These are phyloP conservation scores for Elsinoe arachidis DNA, from an alignment of 2,329 filamentous ascomycete genomes.

Conservation along the genomic window DNA sequence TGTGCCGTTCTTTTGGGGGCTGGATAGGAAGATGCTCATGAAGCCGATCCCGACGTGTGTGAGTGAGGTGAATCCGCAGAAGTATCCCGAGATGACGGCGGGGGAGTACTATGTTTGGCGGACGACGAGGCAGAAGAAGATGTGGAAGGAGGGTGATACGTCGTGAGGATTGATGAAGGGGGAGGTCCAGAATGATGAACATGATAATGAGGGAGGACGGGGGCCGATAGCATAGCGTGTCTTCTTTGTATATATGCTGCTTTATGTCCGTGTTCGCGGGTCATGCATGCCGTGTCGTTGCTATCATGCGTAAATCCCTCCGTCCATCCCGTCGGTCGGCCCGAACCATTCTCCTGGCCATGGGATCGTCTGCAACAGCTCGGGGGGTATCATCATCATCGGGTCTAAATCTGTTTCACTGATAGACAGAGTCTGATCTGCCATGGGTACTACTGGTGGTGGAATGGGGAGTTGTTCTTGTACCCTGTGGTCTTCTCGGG, in stretches of 20 bases:
- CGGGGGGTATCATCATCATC: constrained; percentile 5
- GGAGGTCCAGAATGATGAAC: too few relatives aligned
- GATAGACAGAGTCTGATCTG: not conserved
- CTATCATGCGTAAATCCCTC: constrained; percentile 1
- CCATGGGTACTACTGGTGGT: not conserved
- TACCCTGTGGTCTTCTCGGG: not conserved
- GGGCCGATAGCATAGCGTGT: not conserved
- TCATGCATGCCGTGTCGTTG: not conserved
- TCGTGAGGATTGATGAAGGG: not conserved
- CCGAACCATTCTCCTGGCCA: constrained; percentile 6
- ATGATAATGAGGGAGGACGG: too few relatives aligned
- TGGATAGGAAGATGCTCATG: constrained; percentile 20
- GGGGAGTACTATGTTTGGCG: constrained; percentile 27
- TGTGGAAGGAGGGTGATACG: constrained; percentile 5
- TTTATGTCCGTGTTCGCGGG: not conserved
- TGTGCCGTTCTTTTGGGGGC: constrained; percentile 48
- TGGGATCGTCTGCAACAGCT: not conserved
- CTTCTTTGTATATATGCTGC: not conserved
- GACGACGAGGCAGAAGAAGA: constrained; percentile 12
- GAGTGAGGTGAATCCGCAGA: constrained; percentile 25
- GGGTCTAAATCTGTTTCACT: constrained; percentile 1
- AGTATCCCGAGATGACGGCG: constrained; percentile 29
- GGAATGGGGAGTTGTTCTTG: not conserved
- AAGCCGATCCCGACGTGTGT: constrained; percentile 29
- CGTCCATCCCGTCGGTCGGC: not conserved